Percentiles rank a stretch among this genome's conserved stretches.
Conservation (phyloP, 345 rosid species). For the Chamaenerion angustifolium region DNA sequence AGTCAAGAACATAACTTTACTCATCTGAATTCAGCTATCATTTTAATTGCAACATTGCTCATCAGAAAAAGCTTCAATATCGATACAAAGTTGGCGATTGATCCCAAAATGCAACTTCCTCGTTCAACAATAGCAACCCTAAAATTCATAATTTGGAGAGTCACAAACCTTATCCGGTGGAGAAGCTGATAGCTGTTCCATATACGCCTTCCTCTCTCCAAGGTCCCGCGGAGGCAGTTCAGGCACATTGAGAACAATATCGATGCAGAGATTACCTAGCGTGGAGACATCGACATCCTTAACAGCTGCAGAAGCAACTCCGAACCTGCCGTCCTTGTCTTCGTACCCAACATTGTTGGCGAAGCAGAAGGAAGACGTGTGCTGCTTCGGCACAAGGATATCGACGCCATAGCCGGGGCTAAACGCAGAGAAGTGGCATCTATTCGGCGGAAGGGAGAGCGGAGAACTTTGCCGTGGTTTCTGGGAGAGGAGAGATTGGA, state of each 20-base stretch:
- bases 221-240: slow-evolving; percentile 57
- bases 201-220: slow-evolving; percentile 42
- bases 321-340: not conserved
- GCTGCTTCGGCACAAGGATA: not conserved
- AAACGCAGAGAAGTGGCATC: slow-evolving; percentile 13
- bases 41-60: too few species aligned
- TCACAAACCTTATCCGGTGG: slow-evolving; percentile 72
- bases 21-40: too few species aligned
- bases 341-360: slow-evolving; percentile 9
- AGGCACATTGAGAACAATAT: slow-evolving; percentile 75
- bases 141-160: too few species aligned
- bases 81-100: too few species aligned
- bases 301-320: slow-evolving; percentile 4
- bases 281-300: slow-evolving; percentile 68
- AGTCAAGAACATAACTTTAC: too few species aligned
- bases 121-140: too few species aligned
- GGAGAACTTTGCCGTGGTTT: slow-evolving; percentile 10
- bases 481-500: slow-evolving; percentile 14
- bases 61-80: too few species aligned
- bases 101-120: too few species aligned
- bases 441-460: slow-evolving; percentile 13
- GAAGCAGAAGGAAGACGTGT: slow-evolving; percentile 14
- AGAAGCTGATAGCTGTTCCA: slow-evolving; percentile 56
- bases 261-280: slow-evolving; percentile 88
- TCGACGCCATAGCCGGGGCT: slow-evolving; percentile 6